Evolutionary conservation across 805 yeast genomes (phyloP).

Genomic region (Saturnispora gosingensis): DNA sequence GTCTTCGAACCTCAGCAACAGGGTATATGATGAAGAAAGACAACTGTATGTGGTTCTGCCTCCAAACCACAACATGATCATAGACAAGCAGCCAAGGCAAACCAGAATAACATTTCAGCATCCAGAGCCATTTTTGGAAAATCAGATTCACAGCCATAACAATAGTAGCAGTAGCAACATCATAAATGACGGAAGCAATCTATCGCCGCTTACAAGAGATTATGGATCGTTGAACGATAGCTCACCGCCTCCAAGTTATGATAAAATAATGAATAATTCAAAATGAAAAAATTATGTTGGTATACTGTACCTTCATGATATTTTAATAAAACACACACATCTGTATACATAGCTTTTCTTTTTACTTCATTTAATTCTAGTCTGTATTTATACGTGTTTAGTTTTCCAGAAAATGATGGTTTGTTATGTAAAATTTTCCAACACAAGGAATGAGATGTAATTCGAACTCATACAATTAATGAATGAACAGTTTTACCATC

Average conservation of each 20-base stretch:
- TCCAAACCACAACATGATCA: slow-evolving; percentile 12
- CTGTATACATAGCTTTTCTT: background rate
- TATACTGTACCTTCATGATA: background rate
- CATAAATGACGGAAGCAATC: slow-evolving; percentile 13
- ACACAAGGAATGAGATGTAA: background rate
- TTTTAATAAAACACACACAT: too few relatives aligned
- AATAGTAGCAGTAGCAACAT: background rate
- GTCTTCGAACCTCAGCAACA: slow-evolving; percentile 5
- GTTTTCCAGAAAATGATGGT: background rate
- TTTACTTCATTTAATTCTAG: background rate
- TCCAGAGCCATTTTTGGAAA: slow-evolving; percentile 26
- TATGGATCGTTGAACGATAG: background rate
- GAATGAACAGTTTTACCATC: background rate
- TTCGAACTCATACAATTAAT: background rate
- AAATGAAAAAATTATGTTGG: background rate
- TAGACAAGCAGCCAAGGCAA: slow-evolving; percentile 22
- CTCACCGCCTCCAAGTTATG: slow-evolving; percentile 30
- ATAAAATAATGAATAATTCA: slow-evolving; percentile 27
- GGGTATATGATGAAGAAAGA: slow-evolving; percentile 21
- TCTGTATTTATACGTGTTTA: background rate
- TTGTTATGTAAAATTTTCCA: background rate
- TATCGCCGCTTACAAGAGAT: slow-evolving; percentile 18
- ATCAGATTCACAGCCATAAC: background rate
- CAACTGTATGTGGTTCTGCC: slow-evolving; percentile 23
- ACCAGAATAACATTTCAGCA: slow-evolving; percentile 21